phyloP scores from a whole-genome alignment of 306 rosid species.

The Pyrus bretschneideri region DNA sequence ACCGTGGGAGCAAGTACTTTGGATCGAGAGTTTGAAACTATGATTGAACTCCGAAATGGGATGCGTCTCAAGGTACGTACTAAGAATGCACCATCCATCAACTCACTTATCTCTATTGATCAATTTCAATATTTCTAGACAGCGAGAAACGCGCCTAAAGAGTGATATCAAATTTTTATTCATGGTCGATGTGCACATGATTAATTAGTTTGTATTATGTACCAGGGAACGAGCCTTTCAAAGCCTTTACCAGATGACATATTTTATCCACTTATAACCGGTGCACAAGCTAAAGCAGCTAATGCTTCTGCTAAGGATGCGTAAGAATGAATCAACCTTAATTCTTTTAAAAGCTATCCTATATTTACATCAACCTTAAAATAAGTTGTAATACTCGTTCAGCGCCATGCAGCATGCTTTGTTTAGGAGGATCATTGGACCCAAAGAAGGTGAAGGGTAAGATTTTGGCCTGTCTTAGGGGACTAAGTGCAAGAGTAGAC shows the following conservation, averaged over 20 bases:
- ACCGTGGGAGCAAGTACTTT: slow-evolving; percentile 72
- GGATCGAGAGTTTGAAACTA: slow-evolving; percentile 43
- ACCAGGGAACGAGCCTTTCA: slow-evolving; percentile 55
- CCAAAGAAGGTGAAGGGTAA: slow-evolving; percentile 45
- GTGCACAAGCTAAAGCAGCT: slow-evolving; percentile 28
- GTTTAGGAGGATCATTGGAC: slow-evolving; percentile 39
- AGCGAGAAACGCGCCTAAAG: neutral
- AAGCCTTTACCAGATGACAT: slow-evolving; percentile 22
- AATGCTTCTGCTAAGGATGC: slow-evolving; percentile 22
- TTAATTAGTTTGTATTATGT: neutral
- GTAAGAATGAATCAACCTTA: slow-evolving; percentile 23
- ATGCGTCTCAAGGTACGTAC: slow-evolving; percentile 24
- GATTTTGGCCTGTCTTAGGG: slow-evolving; percentile 60
- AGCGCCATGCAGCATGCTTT: slow-evolving; percentile 25
- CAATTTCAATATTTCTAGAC: neutral
- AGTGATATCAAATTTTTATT: neutral
- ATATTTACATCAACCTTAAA: neutral
- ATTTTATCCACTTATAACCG: slow-evolving; percentile 50
- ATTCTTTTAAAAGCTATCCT: neutral
- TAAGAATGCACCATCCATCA: neutral
- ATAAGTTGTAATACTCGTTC: neutral
- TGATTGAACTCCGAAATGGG: slow-evolving; percentile 48
- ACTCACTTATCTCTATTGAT: neutral
- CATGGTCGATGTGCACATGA: neutral
- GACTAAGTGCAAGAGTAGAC: slow-evolving; percentile 27